Evolutionary conservation across 441 rosid genomes (phyloP), one percentile per base, ranked within the genome.

Genomic region (Manihot esculenta): DNA sequence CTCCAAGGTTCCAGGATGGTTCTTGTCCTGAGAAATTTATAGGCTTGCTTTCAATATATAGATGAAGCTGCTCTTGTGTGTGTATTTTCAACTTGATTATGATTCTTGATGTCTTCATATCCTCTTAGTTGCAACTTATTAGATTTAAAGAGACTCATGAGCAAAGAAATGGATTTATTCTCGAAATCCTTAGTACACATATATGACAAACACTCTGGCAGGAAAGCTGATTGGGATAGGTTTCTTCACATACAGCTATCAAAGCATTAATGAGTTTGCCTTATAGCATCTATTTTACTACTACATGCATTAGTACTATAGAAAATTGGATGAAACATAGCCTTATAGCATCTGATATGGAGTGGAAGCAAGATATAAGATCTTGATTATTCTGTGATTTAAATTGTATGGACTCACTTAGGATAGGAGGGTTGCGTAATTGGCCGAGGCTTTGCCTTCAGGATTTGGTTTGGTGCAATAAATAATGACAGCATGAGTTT

Each of bases 51-150:
- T 62, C 49, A 15, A 38, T 30, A 30, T n/a, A n/a, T 26, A 61
- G 24, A 35, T 38, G n/a, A 14, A 33, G 12, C 64, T 10, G n/a
- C 20, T 50, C n/a, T 13, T 58, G 14, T 58, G 12, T 26, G 41
- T 35, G 11, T 59, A 30, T 59, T 59, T 48, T 33, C 10, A 13
- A 45, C 42, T 18, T n/a, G 58, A 0, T 62, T 62, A 2, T 61
- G 13, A 68, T 42, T 45, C 23, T 56, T 68, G 24, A 26, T 45
- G 2, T 69, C 27, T 69, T 54, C 15, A 33, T 59, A 30, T 59
- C 65, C 23, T 20, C 30, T 70, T 38, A 55, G 33, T 35, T 65
- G 15, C 18, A 56, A 41, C 24, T 10, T 67, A 8, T 21, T 61
- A 17, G 45, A 54, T 54, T n/a, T 41, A 6, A 42, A 20, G 53